Conservation (phyloP, 2,329 filamentous ascomycete species). For the Thelonectria rubi region DNA sequence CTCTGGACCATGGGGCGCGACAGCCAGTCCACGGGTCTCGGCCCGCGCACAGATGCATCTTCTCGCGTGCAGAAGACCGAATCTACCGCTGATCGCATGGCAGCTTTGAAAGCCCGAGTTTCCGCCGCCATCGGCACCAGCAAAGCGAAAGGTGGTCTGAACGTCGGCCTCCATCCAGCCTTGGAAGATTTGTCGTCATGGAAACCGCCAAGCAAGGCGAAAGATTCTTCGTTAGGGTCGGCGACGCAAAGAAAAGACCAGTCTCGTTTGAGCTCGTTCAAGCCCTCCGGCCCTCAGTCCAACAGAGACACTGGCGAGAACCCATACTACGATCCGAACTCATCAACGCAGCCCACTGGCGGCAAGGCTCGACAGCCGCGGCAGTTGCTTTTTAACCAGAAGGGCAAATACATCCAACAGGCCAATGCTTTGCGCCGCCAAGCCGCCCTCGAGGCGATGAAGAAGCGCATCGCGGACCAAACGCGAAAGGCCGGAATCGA, state of each 20-base stretch:
- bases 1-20: slow-evolving; percentile 59
- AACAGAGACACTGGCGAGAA: slow-evolving; percentile 56
- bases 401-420: slow-evolving; percentile 97
- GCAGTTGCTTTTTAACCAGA: slow-evolving; percentile 88
- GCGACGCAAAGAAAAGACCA: slow-evolving; percentile 30
- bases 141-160: slow-evolving; percentile 72
- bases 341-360: slow-evolving; percentile 66
- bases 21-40: slow-evolving; percentile 60
- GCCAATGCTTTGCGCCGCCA: slow-evolving; percentile 89
- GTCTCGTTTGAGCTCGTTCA: slow-evolving; percentile 31
- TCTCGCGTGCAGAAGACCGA: slow-evolving; percentile 65
- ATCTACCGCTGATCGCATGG: slow-evolving; percentile 71
- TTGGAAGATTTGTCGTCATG: slow-evolving; percentile 66
- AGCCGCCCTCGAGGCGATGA: slow-evolving; percentile 91
- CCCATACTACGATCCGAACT: slow-evolving; percentile 81
- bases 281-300: slow-evolving; percentile 28
- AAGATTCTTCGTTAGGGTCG: slow-evolving; percentile 36
- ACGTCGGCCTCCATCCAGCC: slow-evolving; percentile 80
- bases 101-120: slow-evolving; percentile 81
- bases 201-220: slow-evolving; percentile 54
- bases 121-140: slow-evolving; percentile 74
- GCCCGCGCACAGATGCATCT: slow-evolving; percentile 63
- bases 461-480: slow-evolving; percentile 88
- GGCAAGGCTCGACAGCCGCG: slow-evolving; percentile 74
- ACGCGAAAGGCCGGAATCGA: slow-evolving; percentile 92